phyloP scores from a whole-genome alignment of 2,329 filamentous ascomycete genomes.

The Alternaria longipes region DNA sequence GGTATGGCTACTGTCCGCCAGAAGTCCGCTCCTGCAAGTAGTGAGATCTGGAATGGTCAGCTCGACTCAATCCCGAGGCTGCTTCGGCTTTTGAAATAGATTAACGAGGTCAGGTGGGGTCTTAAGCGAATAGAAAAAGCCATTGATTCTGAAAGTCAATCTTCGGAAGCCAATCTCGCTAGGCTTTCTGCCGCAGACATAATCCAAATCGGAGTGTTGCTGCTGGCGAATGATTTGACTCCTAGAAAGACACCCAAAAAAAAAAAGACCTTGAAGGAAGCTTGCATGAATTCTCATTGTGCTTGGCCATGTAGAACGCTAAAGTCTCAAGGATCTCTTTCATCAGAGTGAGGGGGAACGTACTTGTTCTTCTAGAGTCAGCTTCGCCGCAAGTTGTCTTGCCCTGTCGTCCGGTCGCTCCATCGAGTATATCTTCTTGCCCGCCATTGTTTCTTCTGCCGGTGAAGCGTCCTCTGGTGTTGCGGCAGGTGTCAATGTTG shows the following conservation, averaged over 20 bases:
- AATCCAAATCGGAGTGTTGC: neutral
- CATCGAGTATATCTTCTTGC: constrained; percentile 45
- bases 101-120: constrained; percentile 16
- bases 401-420: constrained; percentile 47
- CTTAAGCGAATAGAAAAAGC: constrained; percentile 12
- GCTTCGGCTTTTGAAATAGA: constrained; percentile 19
- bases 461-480: constrained; percentile 40
- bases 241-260: neutral
- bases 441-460: constrained; percentile 41
- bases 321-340: constrained; percentile 14
- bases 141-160: constrained; percentile 4
- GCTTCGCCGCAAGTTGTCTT: constrained; percentile 45
- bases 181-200: neutral
- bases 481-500: constrained; percentile 39
- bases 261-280: neutral
- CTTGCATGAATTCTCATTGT: neutral
- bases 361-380: constrained; percentile 53
- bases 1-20: constrained; percentile 73
- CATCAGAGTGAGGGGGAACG: constrained; percentile 23
- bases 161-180: constrained; percentile 6
- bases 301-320: neutral
- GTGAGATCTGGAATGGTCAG: constrained; percentile 47
- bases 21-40: constrained; percentile 67
- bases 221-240: neutral
- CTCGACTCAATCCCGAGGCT: constrained; percentile 15